A percentile compares a stretch with the other conserved stretches of the same genome.
These are phyloP conservation scores for Penicillium sp. DNA, from an alignment of 2,329 filamentous ascomycete genomes.

Conservation along the genomic window DNA sequence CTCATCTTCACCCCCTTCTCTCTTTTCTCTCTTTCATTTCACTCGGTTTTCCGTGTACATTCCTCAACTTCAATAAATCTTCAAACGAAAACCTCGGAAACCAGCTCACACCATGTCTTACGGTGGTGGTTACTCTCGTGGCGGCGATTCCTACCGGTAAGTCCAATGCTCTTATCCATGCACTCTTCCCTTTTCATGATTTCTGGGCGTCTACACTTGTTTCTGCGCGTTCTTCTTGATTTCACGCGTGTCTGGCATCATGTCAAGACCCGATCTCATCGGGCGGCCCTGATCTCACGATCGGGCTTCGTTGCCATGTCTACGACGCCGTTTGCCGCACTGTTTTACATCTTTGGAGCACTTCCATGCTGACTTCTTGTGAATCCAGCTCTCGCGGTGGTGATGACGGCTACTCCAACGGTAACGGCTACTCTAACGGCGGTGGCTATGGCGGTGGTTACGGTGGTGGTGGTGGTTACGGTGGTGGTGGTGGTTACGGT, in stretches of 20 bases:
- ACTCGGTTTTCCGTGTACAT: not conserved
- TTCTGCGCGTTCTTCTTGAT: too few species aligned
- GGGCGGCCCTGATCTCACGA: too few species aligned
- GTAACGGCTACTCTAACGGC: constrained; percentile 31
- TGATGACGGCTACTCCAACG: constrained; percentile 51
- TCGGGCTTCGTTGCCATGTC: not conserved
- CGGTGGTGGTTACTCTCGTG: constrained; percentile 53
- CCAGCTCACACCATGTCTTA: constrained; percentile 62
- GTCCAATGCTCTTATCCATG: constrained; percentile 11
- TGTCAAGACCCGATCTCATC: too few species aligned
- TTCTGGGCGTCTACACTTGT: not conserved
- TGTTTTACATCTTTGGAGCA: not conserved
- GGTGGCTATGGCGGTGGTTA: constrained; percentile 32
- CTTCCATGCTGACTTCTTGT: constrained; percentile 13
- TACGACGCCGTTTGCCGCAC: constrained; percentile 1
- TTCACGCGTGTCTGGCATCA: too few species aligned
- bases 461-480: constrained; percentile 33
- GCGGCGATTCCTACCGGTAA: constrained; percentile 55
- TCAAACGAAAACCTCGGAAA: not conserved
- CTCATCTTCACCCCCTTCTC: constrained; percentile 23
- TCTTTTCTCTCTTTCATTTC: constrained; percentile 8
- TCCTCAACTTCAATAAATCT: not conserved
- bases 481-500: constrained; percentile 35
- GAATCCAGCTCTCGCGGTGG: constrained; percentile 41
- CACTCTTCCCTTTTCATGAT: not conserved